phyloP scores from a whole-genome alignment of 192 early-diverging fungal species.

The Umbelopsis sp. region DNA sequence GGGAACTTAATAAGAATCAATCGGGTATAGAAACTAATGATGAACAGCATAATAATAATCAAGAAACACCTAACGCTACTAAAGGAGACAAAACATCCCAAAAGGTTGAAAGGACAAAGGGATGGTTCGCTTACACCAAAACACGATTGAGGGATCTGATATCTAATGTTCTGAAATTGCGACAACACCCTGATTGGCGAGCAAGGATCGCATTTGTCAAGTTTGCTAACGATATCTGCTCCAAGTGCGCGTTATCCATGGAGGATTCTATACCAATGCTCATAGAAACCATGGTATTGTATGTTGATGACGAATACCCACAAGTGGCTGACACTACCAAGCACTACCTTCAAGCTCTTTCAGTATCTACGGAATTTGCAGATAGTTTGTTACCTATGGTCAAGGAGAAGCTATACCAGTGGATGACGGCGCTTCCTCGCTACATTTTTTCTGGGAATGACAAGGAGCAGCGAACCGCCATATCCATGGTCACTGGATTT shows the following conservation, averaged over 20 bases:
- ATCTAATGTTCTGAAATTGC: slow-evolving; percentile 27
- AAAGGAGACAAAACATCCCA: neutral
- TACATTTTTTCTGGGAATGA: slow-evolving; percentile 39
- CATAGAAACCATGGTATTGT: slow-evolving; percentile 40
- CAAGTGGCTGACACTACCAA: slow-evolving; percentile 28
- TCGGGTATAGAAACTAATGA: neutral
- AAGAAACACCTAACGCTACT: neutral
- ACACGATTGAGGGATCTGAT: slow-evolving; percentile 27
- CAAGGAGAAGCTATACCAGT: slow-evolving; percentile 38
- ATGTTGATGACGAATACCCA: slow-evolving; percentile 37
- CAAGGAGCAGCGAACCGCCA: slow-evolving; percentile 32
- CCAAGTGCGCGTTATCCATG: slow-evolving; percentile 31
- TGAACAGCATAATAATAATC: neutral
- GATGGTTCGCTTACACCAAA: slow-evolving; percentile 34
- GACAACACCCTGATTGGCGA: slow-evolving; percentile 37
- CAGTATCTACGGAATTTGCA: neutral
- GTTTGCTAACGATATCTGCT: slow-evolving; percentile 35
- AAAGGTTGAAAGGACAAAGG: slow-evolving; percentile 18
- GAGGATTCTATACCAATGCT: slow-evolving; percentile 31
- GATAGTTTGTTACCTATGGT: slow-evolving; percentile 32
- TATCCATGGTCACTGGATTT: slow-evolving; percentile 35
- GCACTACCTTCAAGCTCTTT: slow-evolving; percentile 23
- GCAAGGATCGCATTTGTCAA: slow-evolving; percentile 39
- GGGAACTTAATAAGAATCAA: neutral
- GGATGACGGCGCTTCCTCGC: slow-evolving; percentile 35